Conservation (phyloP, 225 moss, liverwort and hornwort species). For the Lunularia cruciata region DNA sequence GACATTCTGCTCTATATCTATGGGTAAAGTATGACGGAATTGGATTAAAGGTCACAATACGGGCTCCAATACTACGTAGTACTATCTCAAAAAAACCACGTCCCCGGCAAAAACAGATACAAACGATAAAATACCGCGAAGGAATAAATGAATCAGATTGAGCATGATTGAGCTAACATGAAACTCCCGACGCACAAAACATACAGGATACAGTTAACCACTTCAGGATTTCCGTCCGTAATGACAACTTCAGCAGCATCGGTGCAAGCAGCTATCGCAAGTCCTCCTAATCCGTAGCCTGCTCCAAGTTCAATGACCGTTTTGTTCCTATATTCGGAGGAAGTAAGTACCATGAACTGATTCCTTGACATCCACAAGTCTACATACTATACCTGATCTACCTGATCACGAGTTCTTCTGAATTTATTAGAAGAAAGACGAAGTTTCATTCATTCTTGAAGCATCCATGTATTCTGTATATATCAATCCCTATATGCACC, state of each 20-base stretch:
- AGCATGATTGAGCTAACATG: no score
- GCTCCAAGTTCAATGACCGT: constrained; percentile 80
- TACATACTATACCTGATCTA: not conserved
- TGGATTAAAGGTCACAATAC: constrained; percentile 3
- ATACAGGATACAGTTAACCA: constrained; percentile 61
- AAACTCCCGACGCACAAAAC: no score
- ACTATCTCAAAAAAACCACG: no score
- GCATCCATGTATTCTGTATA: no score
- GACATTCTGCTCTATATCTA: constrained; percentile 65
- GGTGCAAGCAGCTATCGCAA: constrained; percentile 79
- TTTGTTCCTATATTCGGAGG: constrained; percentile 49
- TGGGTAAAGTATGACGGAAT: not conserved
- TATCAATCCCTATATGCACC: constrained; percentile 24
- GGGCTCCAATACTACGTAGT: no score
- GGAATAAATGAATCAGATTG: no score
- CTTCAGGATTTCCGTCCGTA: constrained; percentile 86
- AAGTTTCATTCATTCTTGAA: no score
- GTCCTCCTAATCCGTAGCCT: constrained; percentile 81
- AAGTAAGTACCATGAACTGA: not conserved
- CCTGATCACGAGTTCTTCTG: no score
- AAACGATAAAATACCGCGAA: no score
- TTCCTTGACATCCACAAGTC: not conserved
- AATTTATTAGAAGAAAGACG: no score
- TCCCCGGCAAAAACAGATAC: no score
- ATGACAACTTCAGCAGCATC: constrained; percentile 73